Evolutionary conservation across 176 grass and related monocot species (phyloP), one percentile per base, ranked within the genome.

Genomic region (Eragrostis curvula): DNA sequence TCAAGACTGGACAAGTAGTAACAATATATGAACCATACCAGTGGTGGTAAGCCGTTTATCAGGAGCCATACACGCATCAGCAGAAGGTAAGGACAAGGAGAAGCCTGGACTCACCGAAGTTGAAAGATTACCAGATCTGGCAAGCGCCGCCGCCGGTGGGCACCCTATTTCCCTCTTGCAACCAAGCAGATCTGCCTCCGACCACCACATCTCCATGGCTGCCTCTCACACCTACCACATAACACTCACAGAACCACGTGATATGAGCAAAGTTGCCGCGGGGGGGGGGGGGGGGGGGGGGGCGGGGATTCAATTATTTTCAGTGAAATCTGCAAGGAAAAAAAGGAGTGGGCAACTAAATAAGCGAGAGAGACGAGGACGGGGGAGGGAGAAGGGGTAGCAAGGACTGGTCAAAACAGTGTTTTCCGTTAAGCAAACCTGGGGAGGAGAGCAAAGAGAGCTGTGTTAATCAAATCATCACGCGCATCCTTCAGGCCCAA

Each of bases 341-440:
- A n/a, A n/a, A n/a, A 65, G 36, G 29, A 57, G 58, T 59, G 40
- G 51, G 46, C 14, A 15, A 56, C 18, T 11, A 55, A 46, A 63
- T 49, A 43, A 43, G 17, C 17, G 56, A 27, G 47, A 11, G 45
- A 17, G 0, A 67, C 23, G 23, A 66, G 40, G 30, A 58, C 0
- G 43, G 42, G 49, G 52, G 39, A 28, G 46, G 9, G 67, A 24
- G 29, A 36, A 25, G 60, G 29, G 57, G 44, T 23, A 68, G 83
- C 45, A 82, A 77, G 72, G 78, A 81, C 79, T 30, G 24, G 88
- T 90, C 83, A n/a, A 90, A 86, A 90, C 83, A 89, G 79, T 82
- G 83, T 27, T 90, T 86, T 86, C 79, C 66, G 79, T 90, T 73
- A 78, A 90, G 49, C 83, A 82, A 49, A 39, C 48, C 23, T 78